These are phyloP conservation scores for Byssochlamys sp. DNA, from an alignment of 2,329 filamentous ascomycete genomes.

Conservation along the genomic window DNA sequence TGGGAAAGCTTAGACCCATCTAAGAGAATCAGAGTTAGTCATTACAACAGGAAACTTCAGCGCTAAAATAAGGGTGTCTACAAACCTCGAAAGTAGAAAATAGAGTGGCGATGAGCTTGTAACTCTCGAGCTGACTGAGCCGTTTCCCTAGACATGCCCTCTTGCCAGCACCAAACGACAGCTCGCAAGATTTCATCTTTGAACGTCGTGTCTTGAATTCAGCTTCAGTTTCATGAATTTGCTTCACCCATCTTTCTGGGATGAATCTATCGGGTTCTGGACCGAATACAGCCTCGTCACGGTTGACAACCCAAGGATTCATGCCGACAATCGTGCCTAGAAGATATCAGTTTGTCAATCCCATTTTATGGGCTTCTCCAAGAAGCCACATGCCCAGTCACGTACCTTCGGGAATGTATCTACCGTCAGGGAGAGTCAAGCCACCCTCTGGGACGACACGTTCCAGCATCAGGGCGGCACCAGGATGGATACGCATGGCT, in stretches of 20 bases:
- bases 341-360: background rate
- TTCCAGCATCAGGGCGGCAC: slow-evolving; percentile 7
- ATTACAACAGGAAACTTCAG: background rate
- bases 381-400: background rate
- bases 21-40: slow-evolving; percentile 3
- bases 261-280: slow-evolving; percentile 13
- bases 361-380: background rate
- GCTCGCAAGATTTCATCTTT: slow-evolving; percentile 1
- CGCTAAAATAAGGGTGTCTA: background rate
- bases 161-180: background rate
- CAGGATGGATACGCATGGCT: slow-evolving; percentile 8
- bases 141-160: background rate
- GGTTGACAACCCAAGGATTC: slow-evolving; percentile 19
- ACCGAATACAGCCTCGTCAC: slow-evolving; percentile 12
- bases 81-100: background rate
- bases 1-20: slow-evolving; percentile 28
- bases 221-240: background rate
- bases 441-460: slow-evolving; percentile 8
- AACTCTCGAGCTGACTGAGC: slow-evolving; percentile 2
- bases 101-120: slow-evolving; percentile 1
- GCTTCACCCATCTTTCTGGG: slow-evolving; percentile 15
- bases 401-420: slow-evolving; percentile 7
- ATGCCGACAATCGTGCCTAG: slow-evolving; percentile 16
- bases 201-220: background rate
- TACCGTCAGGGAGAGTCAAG: slow-evolving; percentile 4